These are phyloP conservation scores for Phialophora chinensis DNA, from an alignment of 2,329 filamentous ascomycete genomes.

Conservation along the genomic window DNA sequence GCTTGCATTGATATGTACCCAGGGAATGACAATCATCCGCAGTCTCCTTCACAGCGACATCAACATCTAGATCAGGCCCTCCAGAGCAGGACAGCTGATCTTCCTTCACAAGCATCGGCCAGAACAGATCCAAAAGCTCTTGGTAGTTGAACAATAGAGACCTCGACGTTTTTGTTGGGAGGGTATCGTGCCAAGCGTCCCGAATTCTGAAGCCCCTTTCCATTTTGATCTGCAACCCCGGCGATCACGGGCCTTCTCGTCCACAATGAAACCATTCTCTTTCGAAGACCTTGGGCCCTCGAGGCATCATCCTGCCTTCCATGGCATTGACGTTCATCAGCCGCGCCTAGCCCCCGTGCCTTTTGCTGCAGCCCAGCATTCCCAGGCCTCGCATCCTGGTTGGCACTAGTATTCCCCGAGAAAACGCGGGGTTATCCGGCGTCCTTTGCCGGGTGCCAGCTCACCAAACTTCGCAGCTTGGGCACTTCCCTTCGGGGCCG, in stretches of 20 bases:
- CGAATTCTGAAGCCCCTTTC: slow-evolving; percentile 7
- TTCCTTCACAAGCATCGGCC: not conserved
- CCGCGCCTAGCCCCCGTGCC: not conserved
- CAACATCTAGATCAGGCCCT: not conserved
- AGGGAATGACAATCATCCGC: slow-evolving; percentile 4
- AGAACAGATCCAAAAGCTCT: not conserved
- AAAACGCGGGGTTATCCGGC: slow-evolving; percentile 25
- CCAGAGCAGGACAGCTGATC: slow-evolving; percentile 1
- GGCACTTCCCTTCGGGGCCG: not conserved
- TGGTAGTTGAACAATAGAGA: not conserved
- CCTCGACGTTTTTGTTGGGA: not conserved
- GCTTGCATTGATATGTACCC: slow-evolving; percentile 8
- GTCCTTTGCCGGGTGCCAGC: not conserved
- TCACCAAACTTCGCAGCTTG: slow-evolving; percentile 1
- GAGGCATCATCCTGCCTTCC: not conserved
- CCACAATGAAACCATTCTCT: not conserved
- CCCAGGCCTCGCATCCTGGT: slow-evolving; percentile 7
- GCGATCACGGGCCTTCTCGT: not conserved
- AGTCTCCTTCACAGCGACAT: not conserved
- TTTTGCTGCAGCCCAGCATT: not conserved
- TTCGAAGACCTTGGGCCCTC: not conserved
- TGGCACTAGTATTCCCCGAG: slow-evolving; percentile 10
- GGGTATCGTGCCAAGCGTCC: slow-evolving; percentile 6
- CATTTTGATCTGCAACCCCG: not conserved
- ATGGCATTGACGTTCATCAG: not conserved